Evolutionary conservation across 2,329 filamentous ascomycete species (phyloP).

Genomic region (Corniculantispora saksenae): DNA sequence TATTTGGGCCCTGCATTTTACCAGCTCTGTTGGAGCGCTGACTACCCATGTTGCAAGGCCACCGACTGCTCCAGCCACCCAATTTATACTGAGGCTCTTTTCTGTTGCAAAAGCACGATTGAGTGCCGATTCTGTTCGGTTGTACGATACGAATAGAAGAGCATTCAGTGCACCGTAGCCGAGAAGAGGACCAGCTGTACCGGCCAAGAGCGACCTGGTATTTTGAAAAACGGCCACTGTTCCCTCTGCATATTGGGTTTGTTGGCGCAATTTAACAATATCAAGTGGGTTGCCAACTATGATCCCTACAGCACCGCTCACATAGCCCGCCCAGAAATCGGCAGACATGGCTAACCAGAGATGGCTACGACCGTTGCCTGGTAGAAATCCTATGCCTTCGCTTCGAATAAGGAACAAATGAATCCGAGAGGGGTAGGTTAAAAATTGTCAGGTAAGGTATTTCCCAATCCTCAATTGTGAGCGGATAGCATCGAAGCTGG

Average conservation of each 20-base stretch:
- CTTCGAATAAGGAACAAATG: background rate
- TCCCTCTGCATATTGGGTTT: slow-evolving; percentile 51
- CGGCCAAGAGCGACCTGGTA: slow-evolving; percentile 51
- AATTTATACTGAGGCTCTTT: slow-evolving; percentile 65
- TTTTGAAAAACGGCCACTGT: slow-evolving; percentile 33
- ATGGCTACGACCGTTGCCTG: background rate
- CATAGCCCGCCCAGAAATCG: slow-evolving; percentile 92
- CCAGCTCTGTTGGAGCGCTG: slow-evolving; percentile 83
- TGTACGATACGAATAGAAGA: slow-evolving; percentile 87
- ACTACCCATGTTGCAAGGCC: slow-evolving; percentile 85
- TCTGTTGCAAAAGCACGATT: slow-evolving; percentile 36
- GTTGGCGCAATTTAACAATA: slow-evolving; percentile 64
- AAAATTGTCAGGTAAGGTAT: too few species aligned
- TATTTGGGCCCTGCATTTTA: slow-evolving; percentile 87
- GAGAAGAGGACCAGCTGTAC: slow-evolving; percentile 80
- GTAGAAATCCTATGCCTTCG: background rate
- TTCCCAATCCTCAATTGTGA: too few species aligned
- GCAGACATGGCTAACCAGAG: slow-evolving; percentile 62
- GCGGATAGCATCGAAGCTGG: too few species aligned
- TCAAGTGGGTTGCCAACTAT: slow-evolving; percentile 87
- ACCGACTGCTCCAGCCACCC: slow-evolving; percentile 76
- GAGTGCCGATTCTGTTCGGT: slow-evolving; percentile 72
- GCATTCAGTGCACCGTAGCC: slow-evolving; percentile 92
- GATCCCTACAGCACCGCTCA: slow-evolving; percentile 83
- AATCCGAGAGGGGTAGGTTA: too few species aligned